Conservation (phyloP, 208 protist genomes). For the Crithidia mellificae region DNA sequence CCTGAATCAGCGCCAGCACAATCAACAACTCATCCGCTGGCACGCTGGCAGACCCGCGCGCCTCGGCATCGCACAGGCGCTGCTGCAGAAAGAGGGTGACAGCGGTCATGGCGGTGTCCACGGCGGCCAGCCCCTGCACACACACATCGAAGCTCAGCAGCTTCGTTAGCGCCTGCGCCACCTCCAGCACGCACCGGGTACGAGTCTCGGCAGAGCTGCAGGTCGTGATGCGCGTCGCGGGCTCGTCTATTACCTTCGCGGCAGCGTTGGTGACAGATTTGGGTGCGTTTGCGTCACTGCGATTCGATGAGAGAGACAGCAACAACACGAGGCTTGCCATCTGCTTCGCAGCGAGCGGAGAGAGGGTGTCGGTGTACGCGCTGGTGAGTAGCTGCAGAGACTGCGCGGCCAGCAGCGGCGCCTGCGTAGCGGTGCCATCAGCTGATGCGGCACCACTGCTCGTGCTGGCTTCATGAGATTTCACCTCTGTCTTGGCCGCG, state of each 20-base stretch:
- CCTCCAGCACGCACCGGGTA: constrained; percentile 12
- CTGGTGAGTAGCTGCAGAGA: constrained; percentile 21
- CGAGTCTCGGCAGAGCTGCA: background rate
- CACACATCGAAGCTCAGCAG: constrained; percentile 33
- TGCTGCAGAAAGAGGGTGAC: constrained; percentile 24
- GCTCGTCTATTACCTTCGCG: background rate
- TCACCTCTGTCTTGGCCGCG: too few relatives aligned
- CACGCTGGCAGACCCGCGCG: background rate
- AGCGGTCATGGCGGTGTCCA: constrained; percentile 34
- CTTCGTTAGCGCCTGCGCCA: constrained; percentile 38
- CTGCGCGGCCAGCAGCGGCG: constrained; percentile 21
- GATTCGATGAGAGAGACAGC: background rate
- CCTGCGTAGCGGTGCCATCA: background rate
- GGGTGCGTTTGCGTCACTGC: background rate
- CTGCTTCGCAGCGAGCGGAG: constrained; percentile 17
- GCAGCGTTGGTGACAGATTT: too few relatives aligned
- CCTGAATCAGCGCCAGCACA: constrained; percentile 23
- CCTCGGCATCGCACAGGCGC: constrained; percentile 13
- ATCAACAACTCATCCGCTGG: constrained; percentile 13
- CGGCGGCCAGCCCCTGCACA: constrained; percentile 23
- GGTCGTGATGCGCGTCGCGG: background rate
- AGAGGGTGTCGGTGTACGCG: constrained; percentile 23
- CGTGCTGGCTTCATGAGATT: too few relatives aligned
- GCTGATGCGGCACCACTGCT: too few relatives aligned
- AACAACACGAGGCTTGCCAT: constrained; percentile 21